Percentiles rank a stretch among this genome's conserved stretches.
Conservation (phyloP, 495 filamentous ascomycete genomes). For the Daldinia loculata region DNA sequence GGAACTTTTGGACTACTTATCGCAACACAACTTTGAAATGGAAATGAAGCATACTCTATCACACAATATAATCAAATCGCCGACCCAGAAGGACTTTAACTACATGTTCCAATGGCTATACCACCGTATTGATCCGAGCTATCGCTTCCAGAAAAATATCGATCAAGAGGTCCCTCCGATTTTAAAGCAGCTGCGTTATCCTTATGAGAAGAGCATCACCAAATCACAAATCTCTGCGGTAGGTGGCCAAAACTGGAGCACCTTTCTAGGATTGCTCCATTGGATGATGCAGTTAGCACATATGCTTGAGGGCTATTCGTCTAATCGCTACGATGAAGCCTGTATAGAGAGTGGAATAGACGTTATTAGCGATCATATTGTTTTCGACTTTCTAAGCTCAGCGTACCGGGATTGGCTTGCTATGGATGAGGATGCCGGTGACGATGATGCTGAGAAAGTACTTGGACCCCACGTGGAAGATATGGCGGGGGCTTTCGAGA, state of each 20-base stretch:
- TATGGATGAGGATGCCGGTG: conserved; percentile 84
- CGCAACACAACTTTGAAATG: conserved; percentile 92
- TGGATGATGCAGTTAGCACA: conserved; percentile 98
- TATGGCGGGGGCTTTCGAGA: conserved; percentile 91
- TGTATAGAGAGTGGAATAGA: conserved; percentile 86
- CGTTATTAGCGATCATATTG: conserved; percentile 86
- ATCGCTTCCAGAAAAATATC: conserved; percentile 89
- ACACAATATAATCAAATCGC: conserved; percentile 85
- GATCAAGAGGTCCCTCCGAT: conserved; percentile 93
- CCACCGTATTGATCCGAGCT: conserved; percentile 89
- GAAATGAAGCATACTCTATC: conserved; percentile 92
- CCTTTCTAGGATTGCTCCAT: conserved; percentile 91
- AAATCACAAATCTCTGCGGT: conserved; percentile 95
- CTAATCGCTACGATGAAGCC: conserved; percentile 84
- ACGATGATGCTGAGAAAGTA: conserved; percentile 77
- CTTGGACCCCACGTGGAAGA: conserved; percentile 83
- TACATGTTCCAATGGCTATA: conserved; percentile 98
- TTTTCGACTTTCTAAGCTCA: conserved; percentile 86
- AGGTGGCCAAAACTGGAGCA: conserved; percentile 94
- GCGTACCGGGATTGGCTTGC: conserved; percentile 94
- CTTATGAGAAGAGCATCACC: conserved; percentile 90
- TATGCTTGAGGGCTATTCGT: conserved; percentile 82
- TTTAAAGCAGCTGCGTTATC: conserved; percentile 91
- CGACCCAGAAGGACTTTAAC: conserved; percentile 98
- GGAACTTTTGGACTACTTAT: conserved; percentile 89